Conservation (phyloP, 2,329 filamentous ascomycete species). For the Arachnomyces sp. region DNA sequence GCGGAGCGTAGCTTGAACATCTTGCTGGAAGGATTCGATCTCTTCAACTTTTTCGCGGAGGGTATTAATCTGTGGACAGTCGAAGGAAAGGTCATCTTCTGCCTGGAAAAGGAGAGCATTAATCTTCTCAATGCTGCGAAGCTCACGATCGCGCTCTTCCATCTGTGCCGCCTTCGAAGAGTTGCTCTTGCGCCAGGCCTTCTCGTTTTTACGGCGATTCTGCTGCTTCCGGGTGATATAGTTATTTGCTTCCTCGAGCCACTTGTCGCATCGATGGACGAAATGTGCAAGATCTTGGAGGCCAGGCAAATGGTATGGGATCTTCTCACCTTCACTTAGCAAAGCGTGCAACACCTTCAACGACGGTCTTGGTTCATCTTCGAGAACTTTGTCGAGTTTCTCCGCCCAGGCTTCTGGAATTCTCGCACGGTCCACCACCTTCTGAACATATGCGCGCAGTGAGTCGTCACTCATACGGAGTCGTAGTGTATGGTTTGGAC, state of each 20-base stretch:
- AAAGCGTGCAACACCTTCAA: conserved; percentile 79
- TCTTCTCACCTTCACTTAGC: conserved; percentile 89
- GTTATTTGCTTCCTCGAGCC: conserved; percentile 93
- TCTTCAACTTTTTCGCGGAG: conserved; percentile 77
- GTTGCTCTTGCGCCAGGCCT: conserved; percentile 67
- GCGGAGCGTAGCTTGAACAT: conserved; percentile 62
- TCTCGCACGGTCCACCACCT: conserved; percentile 76
- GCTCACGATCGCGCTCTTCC: conserved; percentile 75
- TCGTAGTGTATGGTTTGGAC: conserved; percentile 64
- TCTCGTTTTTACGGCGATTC: conserved; percentile 91
- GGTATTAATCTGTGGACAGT: conserved; percentile 81
- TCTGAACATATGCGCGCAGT: conserved; percentile 60
- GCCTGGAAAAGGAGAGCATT: conserved; percentile 75
- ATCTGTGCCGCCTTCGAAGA: conserved; percentile 67
- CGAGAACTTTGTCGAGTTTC: conserved; percentile 76
- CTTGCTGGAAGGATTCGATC: conserved; percentile 76
- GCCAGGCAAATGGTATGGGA: conserved; percentile 80
- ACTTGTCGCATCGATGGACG: conserved; percentile 93
- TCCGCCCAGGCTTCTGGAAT: conserved; percentile 84
- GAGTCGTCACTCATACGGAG: conserved; percentile 70
- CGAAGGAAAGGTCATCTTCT: conserved; percentile 73
- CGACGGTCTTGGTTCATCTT: conserved; percentile 75
- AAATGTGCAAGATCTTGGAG: conserved; percentile 76
- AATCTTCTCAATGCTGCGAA: conserved; percentile 83
- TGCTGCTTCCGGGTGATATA: conserved; percentile 97